phyloP scores from a whole-genome alignment of 495 filamentous ascomycete genomes.

The Oidiodendron maius region DNA sequence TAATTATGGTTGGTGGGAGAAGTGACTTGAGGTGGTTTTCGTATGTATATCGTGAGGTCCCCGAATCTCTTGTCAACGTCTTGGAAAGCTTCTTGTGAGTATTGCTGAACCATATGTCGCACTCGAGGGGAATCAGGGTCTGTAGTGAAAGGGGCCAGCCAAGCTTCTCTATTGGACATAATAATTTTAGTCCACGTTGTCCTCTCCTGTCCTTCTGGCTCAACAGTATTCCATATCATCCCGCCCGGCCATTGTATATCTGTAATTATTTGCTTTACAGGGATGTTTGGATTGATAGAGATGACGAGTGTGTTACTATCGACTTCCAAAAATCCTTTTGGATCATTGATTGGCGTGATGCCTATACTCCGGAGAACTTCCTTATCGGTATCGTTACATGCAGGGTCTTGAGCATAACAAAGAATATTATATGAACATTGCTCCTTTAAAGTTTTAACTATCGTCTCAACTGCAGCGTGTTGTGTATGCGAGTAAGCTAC shows the following conservation, averaged over 20 bases:
- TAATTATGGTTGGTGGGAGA: too few relatives aligned
- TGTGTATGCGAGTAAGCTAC: not conserved
- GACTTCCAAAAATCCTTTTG: not conserved
- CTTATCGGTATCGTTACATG: not conserved
- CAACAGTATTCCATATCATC: slow-evolving; percentile 30
- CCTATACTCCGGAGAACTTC: not conserved
- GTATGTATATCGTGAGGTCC: not conserved
- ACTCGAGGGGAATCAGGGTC: not conserved
- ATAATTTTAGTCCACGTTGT: not conserved
- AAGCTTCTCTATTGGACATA: too few relatives aligned
- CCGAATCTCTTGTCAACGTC: not conserved
- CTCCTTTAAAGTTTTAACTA: not conserved
- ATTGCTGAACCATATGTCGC: not conserved
- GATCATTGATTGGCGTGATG: not conserved
- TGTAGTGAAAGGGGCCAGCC: not conserved
- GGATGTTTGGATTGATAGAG: slow-evolving; percentile 28
- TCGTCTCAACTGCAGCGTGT: not conserved
- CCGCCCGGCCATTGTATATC: slow-evolving; percentile 28
- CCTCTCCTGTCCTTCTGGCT: slow-evolving; percentile 13
- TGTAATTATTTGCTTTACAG: slow-evolving; percentile 30
- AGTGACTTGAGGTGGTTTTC: too few relatives aligned
- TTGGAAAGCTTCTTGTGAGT: not conserved
- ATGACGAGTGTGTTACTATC: slow-evolving; percentile 10
- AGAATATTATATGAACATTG: not conserved
- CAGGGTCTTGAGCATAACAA: not conserved